Evolutionary conservation across 208 protist genomes (phyloP).

Genomic region (Trypanosoma avium): DNA sequence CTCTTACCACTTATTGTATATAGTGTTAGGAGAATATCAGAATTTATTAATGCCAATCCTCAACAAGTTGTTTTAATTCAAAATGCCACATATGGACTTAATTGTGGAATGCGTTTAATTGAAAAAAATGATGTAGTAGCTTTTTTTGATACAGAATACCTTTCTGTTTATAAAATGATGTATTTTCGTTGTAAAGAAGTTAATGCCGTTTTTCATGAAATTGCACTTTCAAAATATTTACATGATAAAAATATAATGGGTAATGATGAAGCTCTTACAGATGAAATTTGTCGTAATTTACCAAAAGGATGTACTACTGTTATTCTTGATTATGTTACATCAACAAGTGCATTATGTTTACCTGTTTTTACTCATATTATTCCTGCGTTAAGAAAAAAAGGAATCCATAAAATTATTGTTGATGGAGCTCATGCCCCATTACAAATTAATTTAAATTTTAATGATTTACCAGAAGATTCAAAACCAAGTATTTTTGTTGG

Average conservation of each 20-base stretch:
- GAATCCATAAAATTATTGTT: conserved; percentile 83
- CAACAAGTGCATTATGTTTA: conserved; percentile 76
- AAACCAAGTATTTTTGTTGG: conserved; percentile 80
- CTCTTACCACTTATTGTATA: conserved; percentile 85
- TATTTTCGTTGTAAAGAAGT: conserved; percentile 78
- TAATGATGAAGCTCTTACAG: conserved; percentile 56
- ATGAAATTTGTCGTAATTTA: conserved; percentile 56
- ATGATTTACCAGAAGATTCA: conserved; percentile 39
- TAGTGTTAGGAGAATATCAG: conserved; percentile 66
- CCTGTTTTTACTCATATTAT: conserved; percentile 85
- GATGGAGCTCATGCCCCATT: conserved; percentile 89
- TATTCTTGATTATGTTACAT: conserved; percentile 89
- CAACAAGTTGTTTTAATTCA: conserved; percentile 84
- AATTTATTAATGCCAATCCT: conserved; percentile 70
- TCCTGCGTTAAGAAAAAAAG: conserved; percentile 55
- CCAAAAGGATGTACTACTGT: conserved; percentile 71
- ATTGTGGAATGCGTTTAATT: conserved; percentile 82
- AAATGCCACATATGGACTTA: conserved; percentile 89
- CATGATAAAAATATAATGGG: conserved; percentile 67
- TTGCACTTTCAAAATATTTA: conserved; percentile 57
- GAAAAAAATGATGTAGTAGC: conserved; percentile 69
- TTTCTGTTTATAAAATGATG: conserved; percentile 92
- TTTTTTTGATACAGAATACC: conserved; percentile 83
- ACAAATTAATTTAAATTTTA: conserved; percentile 77
- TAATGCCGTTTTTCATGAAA: conserved; percentile 59